Conservation (phyloP, 805 yeast genomes). For the Cyberlindnera xylosilytica region DNA sequence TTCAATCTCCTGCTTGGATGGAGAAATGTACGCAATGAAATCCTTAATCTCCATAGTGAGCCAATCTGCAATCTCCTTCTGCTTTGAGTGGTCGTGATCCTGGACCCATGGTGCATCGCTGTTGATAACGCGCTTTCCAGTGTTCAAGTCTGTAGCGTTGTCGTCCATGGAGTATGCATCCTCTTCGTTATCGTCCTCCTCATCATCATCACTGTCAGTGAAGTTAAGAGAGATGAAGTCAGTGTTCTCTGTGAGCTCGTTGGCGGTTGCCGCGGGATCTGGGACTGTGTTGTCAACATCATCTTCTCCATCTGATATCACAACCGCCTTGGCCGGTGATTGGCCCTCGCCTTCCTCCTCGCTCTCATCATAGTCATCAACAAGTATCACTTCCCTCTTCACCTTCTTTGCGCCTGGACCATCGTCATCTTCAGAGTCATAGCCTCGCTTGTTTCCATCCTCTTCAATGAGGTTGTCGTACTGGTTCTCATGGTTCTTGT, state of each 20-base stretch:
- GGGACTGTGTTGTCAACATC: background rate
- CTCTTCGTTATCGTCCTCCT: constrained; percentile 21
- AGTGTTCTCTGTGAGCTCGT: constrained; percentile 35
- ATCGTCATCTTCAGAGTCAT: background rate
- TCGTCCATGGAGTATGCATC: constrained; percentile 30
- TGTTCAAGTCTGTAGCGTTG: constrained; percentile 17
- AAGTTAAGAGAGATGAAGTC: constrained; percentile 41
- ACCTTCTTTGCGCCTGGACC: constrained; percentile 3
- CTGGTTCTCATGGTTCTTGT: constrained; percentile 25
- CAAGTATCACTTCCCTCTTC: constrained; percentile 8
- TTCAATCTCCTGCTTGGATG: constrained; percentile 68
- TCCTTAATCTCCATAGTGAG: constrained; percentile 81
- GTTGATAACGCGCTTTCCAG: constrained; percentile 18
- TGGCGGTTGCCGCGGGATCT: constrained; percentile 5
- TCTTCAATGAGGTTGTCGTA: constrained; percentile 15
- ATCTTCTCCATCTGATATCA: background rate
- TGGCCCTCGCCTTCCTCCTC: constrained; percentile 4
- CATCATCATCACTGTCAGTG: constrained; percentile 27
- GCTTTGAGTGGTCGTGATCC: constrained; percentile 72
- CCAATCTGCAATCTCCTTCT: constrained; percentile 82
- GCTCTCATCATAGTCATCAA: constrained; percentile 10
- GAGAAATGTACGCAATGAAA: constrained; percentile 82
- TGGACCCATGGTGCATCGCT: constrained; percentile 67
- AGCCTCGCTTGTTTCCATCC: constrained; percentile 9
- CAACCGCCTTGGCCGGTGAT: background rate